These are phyloP conservation scores for Acer saccharum DNA, from an alignment of 345 rosid species.

Conservation along the genomic window DNA sequence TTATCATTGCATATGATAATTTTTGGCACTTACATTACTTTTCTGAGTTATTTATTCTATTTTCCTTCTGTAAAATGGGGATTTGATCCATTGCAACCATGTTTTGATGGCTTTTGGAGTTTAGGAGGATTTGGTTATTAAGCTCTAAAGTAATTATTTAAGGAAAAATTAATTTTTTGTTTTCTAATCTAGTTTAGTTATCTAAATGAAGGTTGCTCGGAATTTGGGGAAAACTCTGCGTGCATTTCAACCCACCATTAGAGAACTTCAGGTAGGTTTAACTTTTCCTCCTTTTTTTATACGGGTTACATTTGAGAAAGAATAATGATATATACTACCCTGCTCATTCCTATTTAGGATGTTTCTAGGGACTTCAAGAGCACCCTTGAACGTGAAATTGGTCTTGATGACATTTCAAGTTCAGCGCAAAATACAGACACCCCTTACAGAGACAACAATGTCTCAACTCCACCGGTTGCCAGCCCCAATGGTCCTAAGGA, in stretches of 20 bases:
- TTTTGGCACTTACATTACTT: too few species aligned
- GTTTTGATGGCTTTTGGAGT: constrained; percentile 7
- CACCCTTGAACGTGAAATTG: constrained; percentile 91
- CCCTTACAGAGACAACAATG: constrained; percentile 40
- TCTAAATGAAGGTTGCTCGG: constrained; percentile 75
- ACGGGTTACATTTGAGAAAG: not conserved
- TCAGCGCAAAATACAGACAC: constrained; percentile 38
- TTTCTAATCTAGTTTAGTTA: constrained; percentile 7
- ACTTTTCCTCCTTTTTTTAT: not conserved
- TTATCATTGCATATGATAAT: too few species aligned
- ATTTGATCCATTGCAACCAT: constrained; percentile 9
- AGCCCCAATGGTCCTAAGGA: constrained; percentile 37
- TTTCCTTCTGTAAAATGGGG: too few species aligned
- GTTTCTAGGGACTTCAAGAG: constrained; percentile 96
- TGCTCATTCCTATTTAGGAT: constrained; percentile 48
- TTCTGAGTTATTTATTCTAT: too few species aligned
- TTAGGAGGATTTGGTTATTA: constrained; percentile 6
- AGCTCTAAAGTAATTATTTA: not conserved
- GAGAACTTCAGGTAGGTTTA: constrained; percentile 78
- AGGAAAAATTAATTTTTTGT: not conserved
- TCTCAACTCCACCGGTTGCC: constrained; percentile 40
- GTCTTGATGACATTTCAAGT: constrained; percentile 62
- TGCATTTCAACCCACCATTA: constrained; percentile 89
- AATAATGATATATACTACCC: constrained; percentile 11
- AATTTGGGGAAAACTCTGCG: constrained; percentile 92